phyloP scores from a whole-genome alignment of 441 rosid genomes.

The Mallotus japonicus region DNA sequence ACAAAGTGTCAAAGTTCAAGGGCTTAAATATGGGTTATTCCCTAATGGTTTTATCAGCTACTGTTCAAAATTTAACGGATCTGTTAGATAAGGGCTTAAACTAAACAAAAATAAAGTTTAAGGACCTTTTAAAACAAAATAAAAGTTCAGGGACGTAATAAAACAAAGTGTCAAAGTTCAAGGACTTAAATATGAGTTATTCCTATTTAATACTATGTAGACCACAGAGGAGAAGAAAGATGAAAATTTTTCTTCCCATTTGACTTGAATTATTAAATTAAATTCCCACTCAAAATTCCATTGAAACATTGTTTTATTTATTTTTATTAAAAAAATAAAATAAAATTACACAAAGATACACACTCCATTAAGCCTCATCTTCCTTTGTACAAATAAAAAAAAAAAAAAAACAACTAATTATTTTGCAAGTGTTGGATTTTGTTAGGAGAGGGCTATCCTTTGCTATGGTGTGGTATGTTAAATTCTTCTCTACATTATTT shows the following conservation, averaged over 20 bases:
- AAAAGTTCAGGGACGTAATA: too few relatives aligned
- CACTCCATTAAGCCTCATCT: conserved; percentile 6
- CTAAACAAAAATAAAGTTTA: too few relatives aligned
- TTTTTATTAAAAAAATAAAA: neutral
- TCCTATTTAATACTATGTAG: conserved; percentile 15
- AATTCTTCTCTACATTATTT: conserved; percentile 12
- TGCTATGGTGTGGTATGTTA: conserved; percentile 1
- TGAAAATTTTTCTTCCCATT: conserved; percentile 12
- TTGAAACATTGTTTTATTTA: neutral
- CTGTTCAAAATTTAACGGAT: too few relatives aligned
- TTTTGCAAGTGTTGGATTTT: conserved; percentile 19
- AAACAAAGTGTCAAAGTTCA: too few relatives aligned
- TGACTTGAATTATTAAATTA: conserved; percentile 28
- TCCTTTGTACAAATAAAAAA: conserved; percentile 22
- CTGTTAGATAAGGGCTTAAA: too few relatives aligned
- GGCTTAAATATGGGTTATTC: too few relatives aligned
- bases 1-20: too few relatives aligned
- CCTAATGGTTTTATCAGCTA: too few relatives aligned
- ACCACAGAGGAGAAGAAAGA: conserved; percentile 2
- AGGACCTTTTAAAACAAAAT: too few relatives aligned
- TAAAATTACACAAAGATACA: neutral
- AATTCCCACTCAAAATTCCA: neutral
- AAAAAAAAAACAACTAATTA: neutral
- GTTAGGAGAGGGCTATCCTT: conserved; percentile 54
- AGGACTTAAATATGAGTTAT: too few relatives aligned